Evolutionary conservation across 768 basidiomycete genomes (phyloP).

Genomic region (Lactifluus hygrophoroides): DNA sequence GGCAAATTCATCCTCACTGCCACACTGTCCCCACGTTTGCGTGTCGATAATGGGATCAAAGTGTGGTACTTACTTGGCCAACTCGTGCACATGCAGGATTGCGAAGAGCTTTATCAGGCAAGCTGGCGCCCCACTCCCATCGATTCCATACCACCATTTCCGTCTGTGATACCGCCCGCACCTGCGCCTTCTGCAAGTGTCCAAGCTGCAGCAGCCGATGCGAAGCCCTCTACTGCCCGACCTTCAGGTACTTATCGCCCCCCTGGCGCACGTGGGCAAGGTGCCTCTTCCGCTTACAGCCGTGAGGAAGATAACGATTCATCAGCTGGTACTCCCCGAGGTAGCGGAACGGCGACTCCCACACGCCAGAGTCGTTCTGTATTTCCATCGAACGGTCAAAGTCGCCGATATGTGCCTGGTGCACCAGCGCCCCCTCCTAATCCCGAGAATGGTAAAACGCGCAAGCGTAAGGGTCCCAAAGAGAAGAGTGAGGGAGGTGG

Average conservation of each 20-base stretch:
- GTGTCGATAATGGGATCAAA: conserved; percentile 97
- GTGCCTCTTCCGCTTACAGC: conserved; percentile 83
- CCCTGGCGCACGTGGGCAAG: conserved; percentile 83
- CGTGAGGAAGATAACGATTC: conserved; percentile 84
- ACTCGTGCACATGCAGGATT: conserved; percentile 72
- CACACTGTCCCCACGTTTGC: conserved; percentile 87
- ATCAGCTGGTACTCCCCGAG: conserved; percentile 27
- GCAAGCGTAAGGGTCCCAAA: conserved; percentile 45
- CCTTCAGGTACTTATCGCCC: conserved; percentile 88
- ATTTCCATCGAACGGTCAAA: conserved; percentile 29
- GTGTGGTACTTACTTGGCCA: conserved; percentile 89
- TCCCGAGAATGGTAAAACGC: conserved; percentile 42
- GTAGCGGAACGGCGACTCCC: conserved; percentile 53
- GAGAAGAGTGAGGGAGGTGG: conserved; percentile 32
- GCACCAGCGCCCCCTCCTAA: conserved; percentile 42
- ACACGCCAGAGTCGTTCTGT: conserved; percentile 52
- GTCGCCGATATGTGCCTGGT: conserved; percentile 65
- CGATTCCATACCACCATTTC: conserved; percentile 61
- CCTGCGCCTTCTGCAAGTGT: conserved; percentile 60
- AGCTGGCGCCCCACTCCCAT: conserved; percentile 72
- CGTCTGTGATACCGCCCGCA: conserved; percentile 52
- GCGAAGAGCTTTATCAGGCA: conserved; percentile 87
- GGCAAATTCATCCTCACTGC: conserved; percentile 91
- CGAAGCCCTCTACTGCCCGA: conserved; percentile 51
- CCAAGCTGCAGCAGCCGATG: conserved; percentile 35